Percentiles rank a stretch among this genome's conserved stretches.
These are phyloP conservation scores for Juglanconis oblonga DNA, from an alignment of 2,329 filamentous ascomycete genomes.

Conservation along the genomic window DNA sequence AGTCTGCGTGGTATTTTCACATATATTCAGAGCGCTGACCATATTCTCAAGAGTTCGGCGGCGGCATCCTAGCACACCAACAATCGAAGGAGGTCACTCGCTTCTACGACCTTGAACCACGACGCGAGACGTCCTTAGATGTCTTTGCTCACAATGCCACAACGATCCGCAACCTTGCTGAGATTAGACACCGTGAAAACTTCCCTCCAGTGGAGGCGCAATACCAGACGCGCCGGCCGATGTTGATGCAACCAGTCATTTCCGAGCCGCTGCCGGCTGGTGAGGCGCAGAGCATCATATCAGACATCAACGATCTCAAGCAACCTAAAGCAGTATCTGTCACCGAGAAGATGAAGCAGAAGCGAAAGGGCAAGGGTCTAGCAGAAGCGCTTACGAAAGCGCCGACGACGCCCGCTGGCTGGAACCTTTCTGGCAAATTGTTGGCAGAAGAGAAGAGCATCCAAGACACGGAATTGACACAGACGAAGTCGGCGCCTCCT, in stretches of 20 bases:
- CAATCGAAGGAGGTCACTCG: constrained; percentile 8
- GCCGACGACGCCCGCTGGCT: background rate
- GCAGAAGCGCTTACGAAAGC: background rate
- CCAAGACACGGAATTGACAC: background rate
- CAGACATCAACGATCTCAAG: background rate
- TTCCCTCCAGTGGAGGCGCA: constrained; percentile 1
- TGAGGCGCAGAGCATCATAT: background rate
- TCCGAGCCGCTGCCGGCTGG: background rate
- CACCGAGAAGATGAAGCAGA: background rate
- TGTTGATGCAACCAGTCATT: constrained; percentile 5
- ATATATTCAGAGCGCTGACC: background rate
- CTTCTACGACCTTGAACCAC: constrained; percentile 4
- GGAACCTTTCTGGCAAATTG: background rate
- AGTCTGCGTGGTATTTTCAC: background rate
- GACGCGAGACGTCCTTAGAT: background rate
- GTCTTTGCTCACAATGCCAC: constrained; percentile 13
- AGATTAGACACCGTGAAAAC: constrained; percentile 10
- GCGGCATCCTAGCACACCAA: constrained; percentile 12
- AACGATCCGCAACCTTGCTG: constrained; percentile 14
- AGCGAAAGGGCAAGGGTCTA: background rate
- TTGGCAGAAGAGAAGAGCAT: background rate
- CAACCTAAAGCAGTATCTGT: background rate
- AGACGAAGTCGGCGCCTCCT: background rate
- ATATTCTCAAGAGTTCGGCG: constrained; percentile 10
- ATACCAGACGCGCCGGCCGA: background rate